Evolutionary conservation across 176 grass and related monocot genomes (phyloP).

Genomic region (Oryza nivara): DNA sequence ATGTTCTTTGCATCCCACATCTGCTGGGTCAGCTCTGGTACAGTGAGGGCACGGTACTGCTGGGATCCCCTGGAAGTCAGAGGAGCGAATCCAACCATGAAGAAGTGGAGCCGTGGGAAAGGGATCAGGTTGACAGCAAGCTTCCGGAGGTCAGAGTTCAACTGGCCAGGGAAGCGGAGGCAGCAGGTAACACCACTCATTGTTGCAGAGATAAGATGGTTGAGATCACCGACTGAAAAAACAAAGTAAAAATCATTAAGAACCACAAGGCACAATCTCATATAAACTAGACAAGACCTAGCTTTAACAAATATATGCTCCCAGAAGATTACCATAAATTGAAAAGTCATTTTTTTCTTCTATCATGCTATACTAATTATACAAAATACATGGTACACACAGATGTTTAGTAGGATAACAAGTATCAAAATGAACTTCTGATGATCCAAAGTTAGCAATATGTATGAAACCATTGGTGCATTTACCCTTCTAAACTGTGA

Average conservation of each 20-base stretch:
- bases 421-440: not conserved
- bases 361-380: not conserved
- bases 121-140: slow-evolving; percentile 86
- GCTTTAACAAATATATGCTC: not conserved
- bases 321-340: not conserved
- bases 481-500: not conserved
- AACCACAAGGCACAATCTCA: not conserved
- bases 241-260: not conserved
- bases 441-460: not conserved
- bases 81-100: slow-evolving; percentile 92
- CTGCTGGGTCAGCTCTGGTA: slow-evolving; percentile 88
- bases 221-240: slow-evolving; percentile 83
- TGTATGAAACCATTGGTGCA: not conserved
- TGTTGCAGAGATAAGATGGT: slow-evolving; percentile 88
- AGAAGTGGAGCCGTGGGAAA: slow-evolving; percentile 84
- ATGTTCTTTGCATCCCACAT: slow-evolving; percentile 99
- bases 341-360: not conserved
- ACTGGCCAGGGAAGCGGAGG: slow-evolving; percentile 72
- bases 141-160: slow-evolving; percentile 75
- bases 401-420: not conserved
- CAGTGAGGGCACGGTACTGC: slow-evolving; percentile 85
- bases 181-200: slow-evolving; percentile 95
- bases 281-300: not conserved
- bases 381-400: not conserved
- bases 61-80: slow-evolving; percentile 86